Evolutionary conservation across 2,329 filamentous ascomycete species (phyloP).

Genomic region (Exophiala sideris): DNA sequence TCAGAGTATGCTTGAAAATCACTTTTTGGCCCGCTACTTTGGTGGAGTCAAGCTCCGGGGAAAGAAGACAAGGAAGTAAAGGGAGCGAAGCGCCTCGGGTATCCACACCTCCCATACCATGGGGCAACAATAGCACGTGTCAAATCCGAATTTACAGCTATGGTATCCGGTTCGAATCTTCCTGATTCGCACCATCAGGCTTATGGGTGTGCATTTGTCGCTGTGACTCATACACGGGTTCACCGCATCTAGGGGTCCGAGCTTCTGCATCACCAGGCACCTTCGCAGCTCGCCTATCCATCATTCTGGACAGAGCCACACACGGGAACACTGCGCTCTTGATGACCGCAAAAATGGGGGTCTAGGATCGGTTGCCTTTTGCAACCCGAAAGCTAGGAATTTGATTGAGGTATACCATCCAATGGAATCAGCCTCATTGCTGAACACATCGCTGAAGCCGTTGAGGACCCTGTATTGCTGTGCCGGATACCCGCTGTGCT

Average conservation of each 20-base stretch:
- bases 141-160: background rate
- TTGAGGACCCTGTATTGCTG: background rate
- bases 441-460: background rate
- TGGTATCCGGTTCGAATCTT: background rate
- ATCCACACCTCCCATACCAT: too few relatives aligned
- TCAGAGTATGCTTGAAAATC: background rate
- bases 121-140: background rate
- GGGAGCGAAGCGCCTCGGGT: too few relatives aligned
- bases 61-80: too few relatives aligned
- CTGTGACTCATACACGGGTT: background rate
- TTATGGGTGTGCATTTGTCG: background rate
- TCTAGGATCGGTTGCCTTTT: conserved; percentile 3
- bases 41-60: too few relatives aligned
- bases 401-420: background rate
- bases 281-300: background rate
- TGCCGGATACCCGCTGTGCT: too few relatives aligned
- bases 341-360: background rate
- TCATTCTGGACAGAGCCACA: background rate
- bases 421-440: background rate
- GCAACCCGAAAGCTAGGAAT: conserved; percentile 1
- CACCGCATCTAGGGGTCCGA: background rate
- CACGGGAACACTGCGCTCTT: background rate
- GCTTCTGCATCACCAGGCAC: background rate
- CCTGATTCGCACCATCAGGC: background rate
- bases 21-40: too few relatives aligned